Base-by-base conservation (phyloP, 2,329 filamentous ascomycete species). In the Cladobotryum protrusum region DNA sequence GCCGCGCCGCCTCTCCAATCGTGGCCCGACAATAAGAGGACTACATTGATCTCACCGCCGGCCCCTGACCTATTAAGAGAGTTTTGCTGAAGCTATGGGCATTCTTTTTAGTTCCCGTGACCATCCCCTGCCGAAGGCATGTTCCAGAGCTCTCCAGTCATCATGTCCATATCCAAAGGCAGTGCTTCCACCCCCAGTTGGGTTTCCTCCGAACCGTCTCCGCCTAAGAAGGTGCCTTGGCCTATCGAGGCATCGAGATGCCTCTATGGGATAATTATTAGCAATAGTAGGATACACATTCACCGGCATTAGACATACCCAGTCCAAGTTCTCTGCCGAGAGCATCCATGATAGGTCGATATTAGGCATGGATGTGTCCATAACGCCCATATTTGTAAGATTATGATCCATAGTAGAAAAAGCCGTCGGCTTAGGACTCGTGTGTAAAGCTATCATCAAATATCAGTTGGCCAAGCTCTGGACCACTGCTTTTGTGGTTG, bases 321-420 rank as follows among this genome's bases (percentile, higher is more conserved):
- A 71, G 51, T 71, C 68, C 61, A 71, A 65, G 47, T 60, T 62
- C 19, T 63, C 57, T 45, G 58, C 56, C 12, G 58, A 57, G 29
- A 62, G 56, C 52, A 69, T 64, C 68, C 68, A 71, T 15, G 66
- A 61, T n/a, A 63, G 52, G 47, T 70, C 67, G 48, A 70, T 40
- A 41, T 45, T 48, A 8, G 39, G 19, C 48, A 47, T 40, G 37
- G 46, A 19, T n/a, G 43, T 34, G 41, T 32, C 17, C 9, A 44
- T 19, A 13, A 18, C 34, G 33, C 39, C 40, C 6, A 29, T 42
- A 33, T 33, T 33, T 8, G 32, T 32, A 18, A 49, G 20, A 13
- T 29, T 29, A 6, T 29, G 24, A 29, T 32, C 29, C 15, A n/a
- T 24, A 29, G 32, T 15, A n/a, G 50, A 6, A 34, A 45, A 45